A percentile compares a stretch with the other conserved stretches of the same genome.
Evolutionary conservation across 73 alveolate genomes (phyloP).

Genomic region (Blepharisma japonicum): DNA sequence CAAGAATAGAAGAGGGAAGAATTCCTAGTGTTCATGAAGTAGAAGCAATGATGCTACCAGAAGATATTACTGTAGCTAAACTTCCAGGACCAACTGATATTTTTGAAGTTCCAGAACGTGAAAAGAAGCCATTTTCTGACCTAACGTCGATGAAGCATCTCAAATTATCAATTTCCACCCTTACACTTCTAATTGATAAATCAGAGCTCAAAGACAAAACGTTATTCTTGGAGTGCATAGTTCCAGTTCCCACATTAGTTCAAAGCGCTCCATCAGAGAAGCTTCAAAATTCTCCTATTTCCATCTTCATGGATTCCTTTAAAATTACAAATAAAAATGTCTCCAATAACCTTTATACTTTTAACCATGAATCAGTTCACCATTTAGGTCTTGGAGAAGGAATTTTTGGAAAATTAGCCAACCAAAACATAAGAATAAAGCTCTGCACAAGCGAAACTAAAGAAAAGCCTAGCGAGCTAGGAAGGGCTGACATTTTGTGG

Average conservation of each 20-base stretch:
- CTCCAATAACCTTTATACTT: background rate
- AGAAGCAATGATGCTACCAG: constrained; percentile 1
- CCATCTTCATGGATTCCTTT: background rate
- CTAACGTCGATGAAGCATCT: background rate
- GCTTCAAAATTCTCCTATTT: too few species aligned
- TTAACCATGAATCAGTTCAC: constrained; percentile 1
- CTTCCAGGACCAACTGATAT: background rate
- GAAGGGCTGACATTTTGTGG: constrained; percentile 10
- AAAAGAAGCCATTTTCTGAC: constrained; percentile 6
- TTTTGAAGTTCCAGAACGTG: too few species aligned
- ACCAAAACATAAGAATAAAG: background rate
- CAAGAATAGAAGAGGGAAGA: background rate
- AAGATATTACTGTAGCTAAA: background rate
- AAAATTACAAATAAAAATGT: background rate
- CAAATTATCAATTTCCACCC: background rate
- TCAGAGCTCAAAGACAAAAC: background rate
- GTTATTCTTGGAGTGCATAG: background rate
- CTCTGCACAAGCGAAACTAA: background rate
- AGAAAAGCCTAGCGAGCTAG: background rate
- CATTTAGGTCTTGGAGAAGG: constrained; percentile 6
- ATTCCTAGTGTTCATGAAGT: constrained; percentile 13
- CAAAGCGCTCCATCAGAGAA: background rate
- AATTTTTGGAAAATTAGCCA: background rate
- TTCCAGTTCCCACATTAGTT: background rate
- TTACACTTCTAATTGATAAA: background rate